Conservation (phyloP, 352 stramenopile genomes). For the Globisporangium splendens region DNA sequence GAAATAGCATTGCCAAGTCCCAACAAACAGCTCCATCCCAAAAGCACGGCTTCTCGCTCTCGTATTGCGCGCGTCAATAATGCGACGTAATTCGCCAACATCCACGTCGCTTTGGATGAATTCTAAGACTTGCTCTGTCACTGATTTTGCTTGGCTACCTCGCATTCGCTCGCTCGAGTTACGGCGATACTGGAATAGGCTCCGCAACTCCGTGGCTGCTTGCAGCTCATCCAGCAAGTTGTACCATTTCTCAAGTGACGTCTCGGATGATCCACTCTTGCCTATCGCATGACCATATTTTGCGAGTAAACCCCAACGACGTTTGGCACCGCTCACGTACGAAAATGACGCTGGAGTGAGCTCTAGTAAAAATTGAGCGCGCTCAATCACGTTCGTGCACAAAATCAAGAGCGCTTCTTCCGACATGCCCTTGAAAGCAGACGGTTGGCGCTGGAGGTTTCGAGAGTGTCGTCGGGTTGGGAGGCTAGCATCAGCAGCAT, state of each 20-base stretch:
- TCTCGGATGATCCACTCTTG: conserved; percentile 35
- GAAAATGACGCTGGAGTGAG: conserved; percentile 74
- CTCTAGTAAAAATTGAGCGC: conserved; percentile 67
- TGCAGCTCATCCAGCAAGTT: conserved; percentile 75
- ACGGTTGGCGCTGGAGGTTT: conserved; percentile 59
- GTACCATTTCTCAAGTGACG: conserved; percentile 76
- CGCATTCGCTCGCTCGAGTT: conserved; percentile 68
- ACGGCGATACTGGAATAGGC: conserved; percentile 68
- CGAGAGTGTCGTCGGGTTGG: conserved; percentile 27
- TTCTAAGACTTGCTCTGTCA: conserved; percentile 80
- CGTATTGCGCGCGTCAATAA: conserved; percentile 44
- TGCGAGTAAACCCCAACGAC: conserved; percentile 61
- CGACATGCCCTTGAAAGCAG: conserved; percentile 71
- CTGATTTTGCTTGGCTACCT: conserved; percentile 46
- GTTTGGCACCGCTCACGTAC: conserved; percentile 65
- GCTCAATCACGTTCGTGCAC: conserved; percentile 68
- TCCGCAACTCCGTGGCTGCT: conserved; percentile 66
- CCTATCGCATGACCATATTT: conserved; percentile 71
- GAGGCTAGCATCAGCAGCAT: conserved; percentile 56
- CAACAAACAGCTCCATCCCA: conserved; percentile 45
- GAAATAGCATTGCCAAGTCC: conserved; percentile 23
- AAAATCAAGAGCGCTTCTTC: conserved; percentile 66
- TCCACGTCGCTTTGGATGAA: conserved; percentile 84
- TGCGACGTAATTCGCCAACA: conserved; percentile 40
- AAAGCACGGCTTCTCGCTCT: conserved; percentile 40